A percentile compares a stretch with the other conserved stretches of the same genome.
Conservation (phyloP, 805 yeast genomes). For the Pichia eremophila region DNA sequence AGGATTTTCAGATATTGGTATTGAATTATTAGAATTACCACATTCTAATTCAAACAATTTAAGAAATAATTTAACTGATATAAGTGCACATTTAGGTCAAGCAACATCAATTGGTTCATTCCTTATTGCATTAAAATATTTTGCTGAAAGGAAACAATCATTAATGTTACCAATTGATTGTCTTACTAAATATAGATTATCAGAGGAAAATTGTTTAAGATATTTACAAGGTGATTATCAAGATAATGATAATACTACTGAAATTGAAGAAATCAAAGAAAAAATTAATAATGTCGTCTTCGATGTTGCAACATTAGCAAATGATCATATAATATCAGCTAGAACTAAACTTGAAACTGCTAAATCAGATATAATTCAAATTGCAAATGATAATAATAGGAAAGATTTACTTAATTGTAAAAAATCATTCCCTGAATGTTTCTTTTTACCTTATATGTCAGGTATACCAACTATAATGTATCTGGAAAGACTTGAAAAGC, state of each 20-base stretch:
- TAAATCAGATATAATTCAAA: slow-evolving; percentile 21
- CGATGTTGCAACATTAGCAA: slow-evolving; percentile 65
- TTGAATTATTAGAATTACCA: slow-evolving; percentile 38
- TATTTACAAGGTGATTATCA: slow-evolving; percentile 33
- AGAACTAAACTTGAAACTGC: slow-evolving; percentile 39
- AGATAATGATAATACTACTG: slow-evolving; percentile 21
- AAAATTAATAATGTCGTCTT: slow-evolving; percentile 50
- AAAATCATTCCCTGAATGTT: slow-evolving; percentile 46
- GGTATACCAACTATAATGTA: slow-evolving; percentile 59
- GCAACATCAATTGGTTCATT: slow-evolving; percentile 62
- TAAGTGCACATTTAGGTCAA: slow-evolving; percentile 76
- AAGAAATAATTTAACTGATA: slow-evolving; percentile 37
- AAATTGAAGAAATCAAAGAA: slow-evolving; percentile 13
- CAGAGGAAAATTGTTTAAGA: slow-evolving; percentile 57
- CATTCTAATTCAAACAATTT: slow-evolving; percentile 20
- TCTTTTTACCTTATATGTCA: slow-evolving; percentile 59
- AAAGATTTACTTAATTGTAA: slow-evolving; percentile 23
- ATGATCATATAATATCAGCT: slow-evolving; percentile 71
- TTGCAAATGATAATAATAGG: not conserved
- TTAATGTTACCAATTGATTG: slow-evolving; percentile 56
- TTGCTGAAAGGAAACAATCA: slow-evolving; percentile 39
- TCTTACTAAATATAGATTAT: slow-evolving; percentile 41
- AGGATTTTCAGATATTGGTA: slow-evolving; percentile 36
- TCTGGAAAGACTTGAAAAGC: slow-evolving; percentile 47
- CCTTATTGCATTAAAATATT: slow-evolving; percentile 51